A percentile compares a stretch with the other conserved stretches of the same genome.
phyloP scores from a whole-genome alignment of 495 filamentous ascomycete genomes.

The Talaromyces proteolyticus region DNA sequence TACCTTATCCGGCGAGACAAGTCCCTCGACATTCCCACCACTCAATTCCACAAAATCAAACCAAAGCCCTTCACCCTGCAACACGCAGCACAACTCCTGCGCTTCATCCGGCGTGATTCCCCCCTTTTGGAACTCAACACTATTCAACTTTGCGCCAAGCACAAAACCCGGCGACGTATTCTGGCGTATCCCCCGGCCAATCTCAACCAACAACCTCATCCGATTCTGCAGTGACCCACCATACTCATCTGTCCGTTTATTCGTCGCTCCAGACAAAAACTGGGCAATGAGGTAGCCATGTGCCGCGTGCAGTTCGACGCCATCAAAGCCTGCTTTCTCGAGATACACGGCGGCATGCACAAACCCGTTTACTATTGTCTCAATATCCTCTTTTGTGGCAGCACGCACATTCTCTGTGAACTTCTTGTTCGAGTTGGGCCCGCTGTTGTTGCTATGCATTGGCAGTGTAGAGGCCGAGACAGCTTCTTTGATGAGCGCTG shows the following conservation, averaged over 20 bases:
- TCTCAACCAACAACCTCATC: slow-evolving; percentile 44
- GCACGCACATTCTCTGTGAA: slow-evolving; percentile 45
- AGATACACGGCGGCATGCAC: slow-evolving; percentile 52
- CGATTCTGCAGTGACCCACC: slow-evolving; percentile 50
- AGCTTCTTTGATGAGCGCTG: slow-evolving; percentile 44
- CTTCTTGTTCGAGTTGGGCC: slow-evolving; percentile 38
- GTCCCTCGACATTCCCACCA: slow-evolving; percentile 55
- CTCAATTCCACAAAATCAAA: slow-evolving; percentile 64
- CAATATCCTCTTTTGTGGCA: slow-evolving; percentile 44
- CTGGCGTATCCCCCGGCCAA: slow-evolving; percentile 34
- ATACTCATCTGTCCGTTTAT: slow-evolving; percentile 53
- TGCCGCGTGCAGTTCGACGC: slow-evolving; percentile 51
- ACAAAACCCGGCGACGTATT: slow-evolving; percentile 42
- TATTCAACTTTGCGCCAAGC: slow-evolving; percentile 62
- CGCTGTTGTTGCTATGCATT: slow-evolving; percentile 43
- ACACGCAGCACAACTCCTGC: slow-evolving; percentile 41
- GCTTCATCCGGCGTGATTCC: slow-evolving; percentile 54
- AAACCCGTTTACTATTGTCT: slow-evolving; percentile 41
- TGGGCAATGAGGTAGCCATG: slow-evolving; percentile 61
- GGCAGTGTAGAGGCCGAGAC: slow-evolving; percentile 55
- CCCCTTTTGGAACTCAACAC: slow-evolving; percentile 58
- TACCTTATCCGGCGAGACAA: slow-evolving; percentile 45
- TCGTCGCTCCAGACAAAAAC: slow-evolving; percentile 51
- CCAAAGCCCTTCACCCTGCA: slow-evolving; percentile 44
- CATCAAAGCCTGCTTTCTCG: slow-evolving; percentile 53